These are phyloP conservation scores for Tilletia walkeri DNA, from an alignment of 1,284 basidiomycete species.

Conservation along the genomic window DNA sequence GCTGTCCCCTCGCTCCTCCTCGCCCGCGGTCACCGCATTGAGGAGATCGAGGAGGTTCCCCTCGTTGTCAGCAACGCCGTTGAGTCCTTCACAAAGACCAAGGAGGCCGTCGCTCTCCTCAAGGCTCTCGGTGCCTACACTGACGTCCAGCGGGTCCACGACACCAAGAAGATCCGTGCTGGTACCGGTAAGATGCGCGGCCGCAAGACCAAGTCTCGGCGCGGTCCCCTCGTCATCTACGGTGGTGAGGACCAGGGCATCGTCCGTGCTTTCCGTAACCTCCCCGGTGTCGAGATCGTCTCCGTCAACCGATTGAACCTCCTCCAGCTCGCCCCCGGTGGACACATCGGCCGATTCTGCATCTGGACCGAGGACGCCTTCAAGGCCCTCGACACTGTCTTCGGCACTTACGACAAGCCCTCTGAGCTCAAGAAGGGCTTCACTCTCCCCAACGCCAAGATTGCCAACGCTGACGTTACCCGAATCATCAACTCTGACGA, in stretches of 20 bases:
- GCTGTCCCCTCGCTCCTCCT: constrained; percentile 97
- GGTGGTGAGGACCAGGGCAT: constrained; percentile 91
- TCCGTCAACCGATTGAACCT: constrained; percentile 94
- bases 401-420: constrained; percentile 83
- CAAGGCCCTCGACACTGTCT: constrained; percentile 86
- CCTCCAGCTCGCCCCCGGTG: constrained; percentile 98
- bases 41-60: constrained; percentile 94
- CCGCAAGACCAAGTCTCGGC: constrained; percentile 93
- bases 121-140: constrained; percentile 77
- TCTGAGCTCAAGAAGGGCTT: constrained; percentile 81
- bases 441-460: constrained; percentile 68
- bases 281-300: constrained; percentile 96
- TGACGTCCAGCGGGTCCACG: constrained; percentile 95
- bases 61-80: constrained; percentile 78
- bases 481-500: constrained; percentile 82
- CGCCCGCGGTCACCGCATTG: constrained; percentile 98
- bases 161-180: constrained; percentile 93
- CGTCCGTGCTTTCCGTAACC: constrained; percentile 96
- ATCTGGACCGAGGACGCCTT: constrained; percentile 99
- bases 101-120: constrained; percentile 92
- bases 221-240: constrained; percentile 96
- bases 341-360: constrained; percentile 96
- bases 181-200: constrained; percentile 98
- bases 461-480: constrained; percentile 93
- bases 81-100: constrained; percentile 93